phyloP scores from a whole-genome alignment of 148 eudicot species.

The Spergularia bocconei region DNA sequence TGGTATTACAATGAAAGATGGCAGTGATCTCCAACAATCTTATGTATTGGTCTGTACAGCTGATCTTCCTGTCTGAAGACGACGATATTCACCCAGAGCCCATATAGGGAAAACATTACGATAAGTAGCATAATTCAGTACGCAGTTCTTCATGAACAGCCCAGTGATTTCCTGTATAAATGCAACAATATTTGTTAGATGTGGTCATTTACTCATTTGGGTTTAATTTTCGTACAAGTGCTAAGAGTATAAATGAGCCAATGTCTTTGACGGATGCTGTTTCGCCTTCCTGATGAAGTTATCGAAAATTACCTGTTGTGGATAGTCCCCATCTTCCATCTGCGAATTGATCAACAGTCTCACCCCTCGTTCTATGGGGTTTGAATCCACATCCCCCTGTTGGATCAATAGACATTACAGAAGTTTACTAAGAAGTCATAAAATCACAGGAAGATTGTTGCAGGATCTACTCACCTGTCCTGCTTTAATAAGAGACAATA shows the following conservation, averaged over 20 bases:
- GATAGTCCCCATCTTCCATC: conserved; percentile 57
- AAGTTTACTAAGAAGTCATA: no score
- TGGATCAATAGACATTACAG: not conserved
- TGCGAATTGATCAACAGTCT: conserved; percentile 50
- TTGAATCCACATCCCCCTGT: conserved; percentile 49
- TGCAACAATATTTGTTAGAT: no score
- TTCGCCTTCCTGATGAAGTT: no score
- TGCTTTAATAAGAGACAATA: conserved; percentile 58
- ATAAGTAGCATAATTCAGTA: conserved; percentile 37
- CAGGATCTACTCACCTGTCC: conserved; percentile 47
- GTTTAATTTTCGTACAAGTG: not conserved
- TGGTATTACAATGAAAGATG: no score
- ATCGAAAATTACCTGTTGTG: conserved; percentile 48
- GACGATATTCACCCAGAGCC: conserved; percentile 47
- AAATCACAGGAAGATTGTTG: not conserved
- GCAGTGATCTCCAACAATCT: not conserved
- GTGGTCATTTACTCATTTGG: no score
- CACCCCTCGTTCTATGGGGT: conserved; percentile 44
- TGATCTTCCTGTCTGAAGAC: not conserved
- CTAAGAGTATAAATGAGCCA: not conserved
- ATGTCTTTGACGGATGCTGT: no score
- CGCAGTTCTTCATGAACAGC: conserved; percentile 44
- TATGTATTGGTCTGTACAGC: not conserved
- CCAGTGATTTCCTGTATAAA: conserved; percentile 39
- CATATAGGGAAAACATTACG: conserved; percentile 47